Evolutionary conservation across 331 rosid genomes (phyloP), one percentile per base, ranked within the genome.

Genomic region (Telfairia occidentalis): DNA sequence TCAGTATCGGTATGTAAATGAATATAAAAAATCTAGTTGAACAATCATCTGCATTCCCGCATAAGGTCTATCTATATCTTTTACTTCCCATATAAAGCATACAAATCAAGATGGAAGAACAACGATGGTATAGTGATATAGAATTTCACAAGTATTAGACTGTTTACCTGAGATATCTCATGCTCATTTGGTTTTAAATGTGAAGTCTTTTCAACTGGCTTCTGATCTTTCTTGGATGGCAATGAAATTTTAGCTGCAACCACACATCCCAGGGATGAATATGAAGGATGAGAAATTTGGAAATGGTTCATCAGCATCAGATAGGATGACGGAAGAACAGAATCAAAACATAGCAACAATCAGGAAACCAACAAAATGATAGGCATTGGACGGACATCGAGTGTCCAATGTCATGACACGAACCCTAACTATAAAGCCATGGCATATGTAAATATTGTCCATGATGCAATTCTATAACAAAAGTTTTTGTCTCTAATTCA

Each of bases 161-260:
- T 37, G 35, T 53, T 78, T 74, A 91, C 96, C 90, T 87, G 84
- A 7, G 81, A 60, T 79, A 80, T 83, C 70, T 76, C 57, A 21
- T 78, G 74, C 61, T 76, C 73, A 71, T 82, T 83, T 78, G 77
- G 61, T 77, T 79, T 87, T 69, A 88, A 83, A 77, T 82, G 77
- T 21, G 78, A 76, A 64, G 66, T 85, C 75, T 78, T 78, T 64
- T 81, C 85, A 43, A 65, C 84, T 13, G 28, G 82, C 86, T 83
- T 88, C 76, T 82, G 73, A 7, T 85, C 76, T 57, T 75, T 84
- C 66, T 76, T 76, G 40, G 85, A 70, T 57, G 46, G 81, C 46
- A 84, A 71, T 78, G 78, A 74, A 49, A 76, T 88, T 63, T 81
- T 32, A 81, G 77, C 92, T 89, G 89, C 82, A 82, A 40, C 77